Conservation (phyloP, 345 rosid genomes). For the Raphanus raphanistrum region DNA sequence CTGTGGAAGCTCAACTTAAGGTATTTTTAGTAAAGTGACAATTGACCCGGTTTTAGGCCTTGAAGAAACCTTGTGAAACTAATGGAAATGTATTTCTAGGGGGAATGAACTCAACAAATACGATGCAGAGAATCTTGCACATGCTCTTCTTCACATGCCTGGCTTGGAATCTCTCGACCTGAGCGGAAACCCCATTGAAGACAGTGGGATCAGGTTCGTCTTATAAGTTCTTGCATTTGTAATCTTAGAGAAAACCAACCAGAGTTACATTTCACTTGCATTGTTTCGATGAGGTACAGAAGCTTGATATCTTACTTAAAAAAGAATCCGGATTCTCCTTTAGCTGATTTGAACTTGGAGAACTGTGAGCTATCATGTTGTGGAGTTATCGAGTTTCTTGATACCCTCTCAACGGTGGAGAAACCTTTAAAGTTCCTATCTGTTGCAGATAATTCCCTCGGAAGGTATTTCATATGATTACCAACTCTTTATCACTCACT, state of each 20-base stretch:
- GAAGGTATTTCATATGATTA: constrained; percentile 50
- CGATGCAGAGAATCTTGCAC: constrained; percentile 60
- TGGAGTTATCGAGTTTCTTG: constrained; percentile 63
- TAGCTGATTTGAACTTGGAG: constrained; percentile 64
- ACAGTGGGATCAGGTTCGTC: constrained; percentile 73
- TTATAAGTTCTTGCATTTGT: constrained; percentile 24
- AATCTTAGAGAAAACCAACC: neutral
- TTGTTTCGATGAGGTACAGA: constrained; percentile 48
- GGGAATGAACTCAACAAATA: constrained; percentile 66
- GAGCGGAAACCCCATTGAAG: constrained; percentile 80
- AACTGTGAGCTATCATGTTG: constrained; percentile 69
- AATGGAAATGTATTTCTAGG: constrained; percentile 43
- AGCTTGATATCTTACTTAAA: constrained; percentile 63
- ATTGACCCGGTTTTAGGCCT: constrained; percentile 11
- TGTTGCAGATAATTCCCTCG: constrained; percentile 74
- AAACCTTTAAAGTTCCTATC: constrained; percentile 60
- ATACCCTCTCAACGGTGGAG: constrained; percentile 48
- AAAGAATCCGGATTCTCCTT: constrained; percentile 50
- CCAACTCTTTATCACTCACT: neutral
- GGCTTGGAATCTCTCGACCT: constrained; percentile 71
- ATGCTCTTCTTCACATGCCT: constrained; percentile 61
- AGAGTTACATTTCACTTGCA: constrained; percentile 28
- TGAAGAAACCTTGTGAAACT: constrained; percentile 20
- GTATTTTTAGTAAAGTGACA: constrained; percentile 40
- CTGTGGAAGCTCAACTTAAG: constrained; percentile 67